A percentile compares a stretch with the other conserved stretches of the same genome.
Conservation (phyloP, 257 asterid species). For the Capsicum pubescens region DNA sequence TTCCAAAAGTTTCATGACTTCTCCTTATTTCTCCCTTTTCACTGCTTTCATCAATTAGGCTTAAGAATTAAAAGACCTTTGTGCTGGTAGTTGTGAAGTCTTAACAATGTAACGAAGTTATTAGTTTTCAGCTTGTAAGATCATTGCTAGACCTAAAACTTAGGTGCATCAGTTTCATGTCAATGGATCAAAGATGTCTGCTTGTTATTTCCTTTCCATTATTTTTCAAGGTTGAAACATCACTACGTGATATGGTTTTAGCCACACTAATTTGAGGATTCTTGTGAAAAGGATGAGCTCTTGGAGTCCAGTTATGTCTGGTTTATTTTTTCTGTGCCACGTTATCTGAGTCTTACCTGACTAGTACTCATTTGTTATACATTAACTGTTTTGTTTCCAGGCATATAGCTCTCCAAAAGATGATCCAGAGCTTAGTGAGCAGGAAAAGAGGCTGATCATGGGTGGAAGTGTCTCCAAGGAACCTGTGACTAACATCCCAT, state of each 20-base stretch:
- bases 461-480: constrained; percentile 69
- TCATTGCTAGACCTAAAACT: neutral
- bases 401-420: constrained; percentile 92
- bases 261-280: neutral
- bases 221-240: constrained; percentile 24
- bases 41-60: neutral
- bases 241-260: neutral
- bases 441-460: constrained; percentile 67
- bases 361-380: neutral
- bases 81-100: neutral
- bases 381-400: constrained; percentile 42
- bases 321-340: neutral
- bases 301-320: neutral
- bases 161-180: neutral
- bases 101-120: constrained; percentile 3
- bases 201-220: neutral
- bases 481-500: constrained; percentile 83
- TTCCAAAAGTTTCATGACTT: neutral
- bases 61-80: neutral
- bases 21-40: neutral
- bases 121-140: neutral
- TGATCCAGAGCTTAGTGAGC: constrained; percentile 68
- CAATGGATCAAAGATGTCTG: neutral
- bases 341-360: neutral
- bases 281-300: neutral